Evolutionary conservation across 768 basidiomycete genomes (phyloP).

Genomic region (Ramaria rubella): DNA sequence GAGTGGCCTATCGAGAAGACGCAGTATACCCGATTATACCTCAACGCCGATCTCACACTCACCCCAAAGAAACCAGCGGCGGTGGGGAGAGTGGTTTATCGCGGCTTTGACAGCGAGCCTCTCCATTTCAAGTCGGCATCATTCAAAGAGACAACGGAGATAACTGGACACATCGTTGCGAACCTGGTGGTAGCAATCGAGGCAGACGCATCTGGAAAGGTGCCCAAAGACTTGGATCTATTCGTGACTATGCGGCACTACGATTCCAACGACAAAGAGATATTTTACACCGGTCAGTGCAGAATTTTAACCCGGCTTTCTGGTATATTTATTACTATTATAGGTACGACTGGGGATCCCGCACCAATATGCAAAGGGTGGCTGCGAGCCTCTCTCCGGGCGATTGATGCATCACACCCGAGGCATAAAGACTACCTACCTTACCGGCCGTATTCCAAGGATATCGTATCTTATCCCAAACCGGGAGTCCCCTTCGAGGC

Average conservation of each 20-base stretch:
- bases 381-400: slow-evolving; percentile 20
- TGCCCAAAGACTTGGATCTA: background rate
- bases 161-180: background rate
- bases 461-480: slow-evolving; percentile 15
- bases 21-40: background rate
- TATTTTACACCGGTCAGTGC: background rate
- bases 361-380: slow-evolving; percentile 19
- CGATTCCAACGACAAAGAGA: background rate
- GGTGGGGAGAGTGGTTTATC: background rate
- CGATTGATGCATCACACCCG: slow-evolving; percentile 16
- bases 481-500: slow-evolving; percentile 13
- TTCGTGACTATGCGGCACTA: background rate
- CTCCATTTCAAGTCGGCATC: background rate
- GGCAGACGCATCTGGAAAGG: background rate
- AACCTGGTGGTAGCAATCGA: background rate
- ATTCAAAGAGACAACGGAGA: background rate
- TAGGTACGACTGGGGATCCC: slow-evolving; percentile 18
- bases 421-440: slow-evolving; percentile 19
- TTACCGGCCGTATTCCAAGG: slow-evolving; percentile 16
- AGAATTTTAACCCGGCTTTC: background rate
- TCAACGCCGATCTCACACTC: background rate
- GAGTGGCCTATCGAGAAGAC: background rate
- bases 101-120: background rate
- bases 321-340: background rate
- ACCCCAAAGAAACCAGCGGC: background rate